Evolutionary conservation across 2,329 filamentous ascomycete species (phyloP).

Genomic region (Aspergillus sp.): DNA sequence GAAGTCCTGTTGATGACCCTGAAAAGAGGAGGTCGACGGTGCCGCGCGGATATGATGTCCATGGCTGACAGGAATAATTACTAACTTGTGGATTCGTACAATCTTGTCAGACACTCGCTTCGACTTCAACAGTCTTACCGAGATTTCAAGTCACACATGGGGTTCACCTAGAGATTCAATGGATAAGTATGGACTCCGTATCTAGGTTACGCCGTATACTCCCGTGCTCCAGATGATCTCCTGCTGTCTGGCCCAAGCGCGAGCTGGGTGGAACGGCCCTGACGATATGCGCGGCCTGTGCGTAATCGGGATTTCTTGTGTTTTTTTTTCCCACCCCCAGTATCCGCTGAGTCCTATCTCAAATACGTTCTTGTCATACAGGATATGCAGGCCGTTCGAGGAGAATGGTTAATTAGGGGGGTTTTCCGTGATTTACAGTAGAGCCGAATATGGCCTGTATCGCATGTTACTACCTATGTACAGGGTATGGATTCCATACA

Average conservation of each 20-base stretch:
- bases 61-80: not conserved
- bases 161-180: no score
- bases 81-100: no score
- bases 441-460: not conserved
- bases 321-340: not conserved
- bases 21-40: not conserved
- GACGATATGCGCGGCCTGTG: conserved; percentile 12
- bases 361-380: conserved; percentile 9
- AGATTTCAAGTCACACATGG: not conserved
- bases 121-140: not conserved
- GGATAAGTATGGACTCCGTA: not conserved
- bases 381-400: conserved; percentile 18
- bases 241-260: conserved; percentile 16
- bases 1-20: not conserved
- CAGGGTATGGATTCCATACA: not conserved
- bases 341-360: not conserved
- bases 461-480: not conserved
- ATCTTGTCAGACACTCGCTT: no score
- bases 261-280: conserved; percentile 14
- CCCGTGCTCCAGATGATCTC: not conserved
- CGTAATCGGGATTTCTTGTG: not conserved
- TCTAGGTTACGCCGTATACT: not conserved
- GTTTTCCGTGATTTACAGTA: not conserved
- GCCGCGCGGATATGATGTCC: not conserved
- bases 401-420: conserved; percentile 11